Conservation (phyloP, 176 grass and related monocot genomes). For the Triticum urartu region DNA sequence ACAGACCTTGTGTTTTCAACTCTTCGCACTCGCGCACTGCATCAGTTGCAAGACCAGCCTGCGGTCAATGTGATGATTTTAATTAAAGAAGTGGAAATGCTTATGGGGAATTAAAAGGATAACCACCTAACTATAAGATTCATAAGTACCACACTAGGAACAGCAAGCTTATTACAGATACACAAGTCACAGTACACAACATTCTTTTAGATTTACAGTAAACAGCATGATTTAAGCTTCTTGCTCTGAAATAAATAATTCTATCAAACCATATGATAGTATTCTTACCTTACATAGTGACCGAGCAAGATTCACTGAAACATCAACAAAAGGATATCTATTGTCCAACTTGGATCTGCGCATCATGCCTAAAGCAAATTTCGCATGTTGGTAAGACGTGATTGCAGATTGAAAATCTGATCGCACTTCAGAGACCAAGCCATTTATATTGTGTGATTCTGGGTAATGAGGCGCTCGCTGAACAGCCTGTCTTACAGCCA, state of each 20-base stretch:
- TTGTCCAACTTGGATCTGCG: constrained; percentile 50
- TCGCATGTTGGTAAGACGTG: constrained; percentile 55
- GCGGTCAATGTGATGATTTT: constrained; percentile 25
- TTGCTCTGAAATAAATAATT: not conserved
- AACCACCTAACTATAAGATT: constrained; percentile 5
- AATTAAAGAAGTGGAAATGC: constrained; percentile 3
- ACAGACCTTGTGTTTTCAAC: constrained; percentile 74
- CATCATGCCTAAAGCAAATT: constrained; percentile 50
- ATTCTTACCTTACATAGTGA: constrained; percentile 77
- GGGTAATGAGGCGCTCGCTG: constrained; percentile 67
- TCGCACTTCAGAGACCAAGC: constrained; percentile 80
- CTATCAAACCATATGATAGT: constrained; percentile 24
- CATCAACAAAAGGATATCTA: constrained; percentile 44
- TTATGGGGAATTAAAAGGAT: constrained; percentile 22
- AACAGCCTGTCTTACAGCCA: constrained; percentile 89
- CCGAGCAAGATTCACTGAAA: constrained; percentile 90
- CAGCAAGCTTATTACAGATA: not conserved
- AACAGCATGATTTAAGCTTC: constrained; percentile 18
- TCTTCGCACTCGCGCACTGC: constrained; percentile 65
- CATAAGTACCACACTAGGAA: constrained; percentile 20
- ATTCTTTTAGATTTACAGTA: constrained; percentile 10
- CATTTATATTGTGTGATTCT: constrained; percentile 88
- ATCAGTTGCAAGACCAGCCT: constrained; percentile 80
- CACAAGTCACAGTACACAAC: not conserved
- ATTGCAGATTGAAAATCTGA: constrained; percentile 78